Evolutionary conservation across 2,329 filamentous ascomycete species (phyloP).

Genomic region (Xenoacremonium recifei): DNA sequence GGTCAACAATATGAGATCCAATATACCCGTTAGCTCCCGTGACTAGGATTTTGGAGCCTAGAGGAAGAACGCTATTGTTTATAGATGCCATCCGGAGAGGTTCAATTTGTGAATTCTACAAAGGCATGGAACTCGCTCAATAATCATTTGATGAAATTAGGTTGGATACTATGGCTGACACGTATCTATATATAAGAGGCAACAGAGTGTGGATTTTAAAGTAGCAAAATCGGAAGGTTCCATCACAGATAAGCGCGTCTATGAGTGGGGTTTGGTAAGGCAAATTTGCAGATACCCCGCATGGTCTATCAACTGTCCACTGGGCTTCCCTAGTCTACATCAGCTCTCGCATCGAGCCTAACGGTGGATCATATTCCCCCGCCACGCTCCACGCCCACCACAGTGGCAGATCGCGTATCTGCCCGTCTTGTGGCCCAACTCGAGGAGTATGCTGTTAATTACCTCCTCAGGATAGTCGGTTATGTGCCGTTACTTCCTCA

Average conservation of each 20-base stretch:
- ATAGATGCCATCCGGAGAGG: not conserved
- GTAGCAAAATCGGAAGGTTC: no score
- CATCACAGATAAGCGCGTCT: no score
- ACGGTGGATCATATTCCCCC: not conserved
- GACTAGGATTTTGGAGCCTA: slow-evolving; percentile 36
- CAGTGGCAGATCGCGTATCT: not conserved
- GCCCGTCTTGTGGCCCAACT: not conserved
- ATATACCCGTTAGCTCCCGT: slow-evolving; percentile 43
- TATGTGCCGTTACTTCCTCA: not conserved
- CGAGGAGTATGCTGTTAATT: not conserved
- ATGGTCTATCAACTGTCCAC: not conserved
- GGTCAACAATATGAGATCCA: slow-evolving; percentile 37
- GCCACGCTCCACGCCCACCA: not conserved
- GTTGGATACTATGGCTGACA: no score
- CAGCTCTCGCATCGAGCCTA: not conserved
- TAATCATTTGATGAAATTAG: no score
- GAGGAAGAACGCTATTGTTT: slow-evolving; percentile 7
- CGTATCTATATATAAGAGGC: no score
- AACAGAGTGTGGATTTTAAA: no score
- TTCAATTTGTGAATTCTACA: not conserved
- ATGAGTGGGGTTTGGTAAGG: no score
- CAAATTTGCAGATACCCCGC: no score
- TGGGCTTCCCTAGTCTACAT: not conserved
- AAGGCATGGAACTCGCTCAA: no score
- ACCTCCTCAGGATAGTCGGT: not conserved